Evolutionary conservation across 768 basidiomycete genomes (phyloP).

Genomic region (Mycena crocata): DNA sequence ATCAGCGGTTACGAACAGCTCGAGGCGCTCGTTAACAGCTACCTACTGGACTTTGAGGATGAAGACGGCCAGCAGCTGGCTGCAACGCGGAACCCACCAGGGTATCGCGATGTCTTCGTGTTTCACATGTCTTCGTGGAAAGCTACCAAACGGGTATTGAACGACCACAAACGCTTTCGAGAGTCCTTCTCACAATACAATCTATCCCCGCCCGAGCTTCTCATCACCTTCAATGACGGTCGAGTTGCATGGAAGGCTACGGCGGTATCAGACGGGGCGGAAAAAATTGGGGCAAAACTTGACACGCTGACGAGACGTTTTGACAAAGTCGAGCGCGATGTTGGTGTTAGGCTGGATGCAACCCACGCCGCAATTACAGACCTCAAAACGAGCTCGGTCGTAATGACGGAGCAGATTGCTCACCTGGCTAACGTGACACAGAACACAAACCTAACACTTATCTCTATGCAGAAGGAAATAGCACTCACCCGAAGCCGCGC

Average conservation of each 20-base stretch:
- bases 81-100: not conserved
- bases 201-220: not conserved
- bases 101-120: not conserved
- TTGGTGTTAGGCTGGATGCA: not conserved
- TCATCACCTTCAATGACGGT: slow-evolving; percentile 1
- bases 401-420: not conserved
- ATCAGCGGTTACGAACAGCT: not conserved
- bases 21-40: not conserved
- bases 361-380: not conserved
- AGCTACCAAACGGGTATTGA: not conserved
- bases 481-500: not conserved
- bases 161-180: not conserved
- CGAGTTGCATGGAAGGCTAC: not conserved
- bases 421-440: not conserved
- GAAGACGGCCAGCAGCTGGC: not conserved
- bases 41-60: not conserved
- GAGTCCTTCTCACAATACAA: not conserved
- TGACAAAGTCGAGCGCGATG: not conserved
- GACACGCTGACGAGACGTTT: not conserved
- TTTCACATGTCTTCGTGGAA: not conserved
- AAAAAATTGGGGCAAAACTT: not conserved
- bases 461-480: not conserved
- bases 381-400: not conserved
- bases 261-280: not conserved
- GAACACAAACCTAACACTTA: not conserved